A percentile compares a stretch with the other conserved stretches of the same genome.
Conservation (phyloP, 352 stramenopile genomes). For the Pelagophyceae sp. region DNA sequence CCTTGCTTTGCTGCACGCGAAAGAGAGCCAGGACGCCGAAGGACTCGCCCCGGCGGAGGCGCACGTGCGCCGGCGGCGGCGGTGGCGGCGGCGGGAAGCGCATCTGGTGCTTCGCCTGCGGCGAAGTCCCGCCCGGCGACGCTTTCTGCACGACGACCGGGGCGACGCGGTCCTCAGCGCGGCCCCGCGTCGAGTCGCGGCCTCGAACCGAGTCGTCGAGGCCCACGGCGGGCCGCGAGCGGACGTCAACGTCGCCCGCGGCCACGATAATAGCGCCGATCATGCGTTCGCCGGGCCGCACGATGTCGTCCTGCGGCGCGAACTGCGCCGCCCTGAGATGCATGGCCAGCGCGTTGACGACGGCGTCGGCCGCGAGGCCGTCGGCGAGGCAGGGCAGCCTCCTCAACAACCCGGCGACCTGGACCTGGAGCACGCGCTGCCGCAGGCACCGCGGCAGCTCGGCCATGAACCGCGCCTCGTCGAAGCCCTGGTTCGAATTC, state of each 20-base stretch:
- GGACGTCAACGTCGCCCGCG: constrained; percentile 40
- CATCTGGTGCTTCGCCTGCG: neutral
- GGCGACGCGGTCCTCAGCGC: neutral
- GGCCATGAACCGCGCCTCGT: constrained; percentile 27
- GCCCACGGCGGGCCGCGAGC: constrained; percentile 23
- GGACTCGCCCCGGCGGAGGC: neutral
- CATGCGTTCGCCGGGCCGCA: constrained; percentile 36
- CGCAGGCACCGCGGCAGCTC: constrained; percentile 42
- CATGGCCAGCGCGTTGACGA: constrained; percentile 42
- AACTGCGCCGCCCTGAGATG: constrained; percentile 41
- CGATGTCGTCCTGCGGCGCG: constrained; percentile 41
- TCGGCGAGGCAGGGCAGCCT: constrained; percentile 38
- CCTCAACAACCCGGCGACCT: constrained; percentile 39
- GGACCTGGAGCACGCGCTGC: constrained; percentile 40
- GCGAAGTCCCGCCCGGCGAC: too few species aligned
- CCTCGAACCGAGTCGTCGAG: too few species aligned
- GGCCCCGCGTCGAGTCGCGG: too few species aligned
- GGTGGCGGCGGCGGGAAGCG: too few species aligned
- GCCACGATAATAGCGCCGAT: constrained; percentile 36
- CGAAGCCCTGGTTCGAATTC: neutral
- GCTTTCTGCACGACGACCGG: neutral
- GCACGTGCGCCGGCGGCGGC: neutral
- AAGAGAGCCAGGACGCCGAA: constrained; percentile 8
- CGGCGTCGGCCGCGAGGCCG: constrained; percentile 33
- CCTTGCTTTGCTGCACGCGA: neutral